phyloP scores from a whole-genome alignment of 176 grass and related monocot species.

The Phoenix roebelenii region DNA sequence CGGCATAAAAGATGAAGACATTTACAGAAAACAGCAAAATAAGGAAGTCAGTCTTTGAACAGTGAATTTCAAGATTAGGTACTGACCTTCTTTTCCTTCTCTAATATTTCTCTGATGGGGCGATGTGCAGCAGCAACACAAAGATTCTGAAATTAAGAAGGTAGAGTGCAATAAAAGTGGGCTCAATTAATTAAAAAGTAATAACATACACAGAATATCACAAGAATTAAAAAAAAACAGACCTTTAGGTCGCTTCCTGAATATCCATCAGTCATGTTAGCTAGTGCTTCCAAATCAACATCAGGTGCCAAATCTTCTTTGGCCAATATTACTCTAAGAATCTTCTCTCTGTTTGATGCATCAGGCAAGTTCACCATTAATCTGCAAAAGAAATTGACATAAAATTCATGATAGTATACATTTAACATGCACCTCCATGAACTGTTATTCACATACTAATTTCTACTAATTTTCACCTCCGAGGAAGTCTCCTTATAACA shows the following conservation, averaged over 20 bases:
- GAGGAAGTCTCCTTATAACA: slow-evolving; percentile 88
- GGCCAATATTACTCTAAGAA: slow-evolving; percentile 79
- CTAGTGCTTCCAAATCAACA: slow-evolving; percentile 66
- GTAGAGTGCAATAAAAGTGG: too few relatives aligned
- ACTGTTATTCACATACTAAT: too few relatives aligned
- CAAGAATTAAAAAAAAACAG: slow-evolving; percentile 10
- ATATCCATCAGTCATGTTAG: slow-evolving; percentile 86
- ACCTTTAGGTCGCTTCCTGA: slow-evolving; percentile 99
- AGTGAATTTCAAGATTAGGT: not conserved
- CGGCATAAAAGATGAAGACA: not conserved
- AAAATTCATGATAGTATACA: not conserved
- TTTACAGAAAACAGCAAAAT: not conserved
- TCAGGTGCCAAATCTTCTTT: slow-evolving; percentile 77
- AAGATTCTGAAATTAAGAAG: slow-evolving; percentile 47
- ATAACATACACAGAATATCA: not conserved
- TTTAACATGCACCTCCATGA: not conserved
- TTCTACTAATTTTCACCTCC: slow-evolving; percentile 44
- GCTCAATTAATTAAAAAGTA: not conserved
- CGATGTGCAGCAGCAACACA: slow-evolving; percentile 88
- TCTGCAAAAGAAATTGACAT: slow-evolving; percentile 31
- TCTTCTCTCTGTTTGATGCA: slow-evolving; percentile 74
- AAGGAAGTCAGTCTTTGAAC: not conserved
- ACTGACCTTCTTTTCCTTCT: slow-evolving; percentile 89
- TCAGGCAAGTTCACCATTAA: slow-evolving; percentile 99
- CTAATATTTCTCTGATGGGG: slow-evolving; percentile 89